Evolutionary conservation across 208 protist species (phyloP).

Genomic region (Perkinsela sp.): DNA sequence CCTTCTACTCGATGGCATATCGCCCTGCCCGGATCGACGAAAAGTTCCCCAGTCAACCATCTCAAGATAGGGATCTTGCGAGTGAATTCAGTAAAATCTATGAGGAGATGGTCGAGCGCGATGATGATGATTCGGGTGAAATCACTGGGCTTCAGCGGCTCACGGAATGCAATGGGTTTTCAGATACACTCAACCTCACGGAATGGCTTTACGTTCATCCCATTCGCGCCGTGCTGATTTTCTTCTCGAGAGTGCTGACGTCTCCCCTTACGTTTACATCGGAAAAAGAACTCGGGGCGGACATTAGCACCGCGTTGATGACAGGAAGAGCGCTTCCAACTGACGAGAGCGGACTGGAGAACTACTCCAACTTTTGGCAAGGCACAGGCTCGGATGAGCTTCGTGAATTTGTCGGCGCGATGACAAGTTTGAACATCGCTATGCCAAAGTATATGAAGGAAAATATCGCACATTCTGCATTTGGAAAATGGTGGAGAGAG

Average conservation of each 20-base stretch:
- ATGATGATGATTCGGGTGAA: background rate
- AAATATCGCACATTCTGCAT: background rate
- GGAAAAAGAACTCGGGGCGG: background rate
- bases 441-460: background rate
- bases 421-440: background rate
- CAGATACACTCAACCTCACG: background rate
- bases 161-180: background rate
- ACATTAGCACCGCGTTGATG: background rate
- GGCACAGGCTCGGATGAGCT: background rate
- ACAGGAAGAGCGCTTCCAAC: background rate
- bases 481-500: background rate
- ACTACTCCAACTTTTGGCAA: background rate
- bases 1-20: background rate
- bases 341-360: background rate
- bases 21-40: background rate
- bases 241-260: background rate
- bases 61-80: too few relatives aligned
- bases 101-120: background rate
- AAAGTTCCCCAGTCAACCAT: background rate
- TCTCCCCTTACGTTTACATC: background rate
- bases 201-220: background rate
- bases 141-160: background rate
- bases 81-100: background rate
- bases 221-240: background rate
- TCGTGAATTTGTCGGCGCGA: background rate